A percentile compares a stretch with the other conserved stretches of the same genome.
Conservation (phyloP, 768 basidiomycete genomes). For the Lactifluus echinatus region DNA sequence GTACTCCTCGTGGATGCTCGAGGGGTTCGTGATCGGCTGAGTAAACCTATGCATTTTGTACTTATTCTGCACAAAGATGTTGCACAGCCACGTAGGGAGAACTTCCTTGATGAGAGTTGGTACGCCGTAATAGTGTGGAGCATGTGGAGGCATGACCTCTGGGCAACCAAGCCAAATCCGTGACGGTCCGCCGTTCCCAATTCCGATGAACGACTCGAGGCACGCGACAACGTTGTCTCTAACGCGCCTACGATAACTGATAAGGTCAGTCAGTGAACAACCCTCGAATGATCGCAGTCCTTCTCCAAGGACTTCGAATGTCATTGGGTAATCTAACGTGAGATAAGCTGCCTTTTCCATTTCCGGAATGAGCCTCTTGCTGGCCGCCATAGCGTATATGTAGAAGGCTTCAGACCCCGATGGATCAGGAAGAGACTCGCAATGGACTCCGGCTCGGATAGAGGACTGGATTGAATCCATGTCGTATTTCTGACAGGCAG, state of each 20-base stretch:
- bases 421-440: not conserved
- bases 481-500: slow-evolving; percentile 21
- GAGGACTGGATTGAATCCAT: slow-evolving; percentile 8
- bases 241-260: not conserved
- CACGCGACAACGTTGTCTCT: not conserved
- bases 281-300: not conserved
- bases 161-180: not conserved
- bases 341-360: not conserved
- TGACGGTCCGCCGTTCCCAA: too few relatives aligned
- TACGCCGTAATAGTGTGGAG: too few relatives aligned
- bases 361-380: not conserved
- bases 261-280: not conserved
- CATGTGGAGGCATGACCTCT: not conserved
- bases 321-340: not conserved
- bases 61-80: not conserved
- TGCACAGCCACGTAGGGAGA: not conserved
- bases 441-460: not conserved
- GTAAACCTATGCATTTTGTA: not conserved
- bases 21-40: not conserved
- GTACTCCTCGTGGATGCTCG: not conserved
- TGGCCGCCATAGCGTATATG: slow-evolving; percentile 15
- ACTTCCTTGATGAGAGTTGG: too few relatives aligned
- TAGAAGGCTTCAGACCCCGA: not conserved
- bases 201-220: not conserved
- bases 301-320: not conserved